Percentiles rank a stretch among this genome's conserved stretches.
These are phyloP conservation scores for Bondarzewia mesenterica DNA, from an alignment of 1,284 basidiomycete species.

Conservation along the genomic window DNA sequence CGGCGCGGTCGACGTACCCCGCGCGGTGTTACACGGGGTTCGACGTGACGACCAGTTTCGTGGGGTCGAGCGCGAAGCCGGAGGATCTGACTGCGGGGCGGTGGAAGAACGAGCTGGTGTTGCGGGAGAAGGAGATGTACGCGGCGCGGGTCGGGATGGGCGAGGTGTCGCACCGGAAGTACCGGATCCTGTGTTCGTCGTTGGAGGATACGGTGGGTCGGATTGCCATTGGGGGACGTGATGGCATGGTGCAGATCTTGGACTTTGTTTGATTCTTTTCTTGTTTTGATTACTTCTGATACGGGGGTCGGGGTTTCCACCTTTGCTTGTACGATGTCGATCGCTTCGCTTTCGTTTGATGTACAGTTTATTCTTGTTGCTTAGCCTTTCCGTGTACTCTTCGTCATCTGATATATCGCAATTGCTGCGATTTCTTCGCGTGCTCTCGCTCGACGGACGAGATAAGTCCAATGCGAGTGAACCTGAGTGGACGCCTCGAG, in stretches of 20 bases:
- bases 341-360: background rate
- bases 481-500: too few species aligned
- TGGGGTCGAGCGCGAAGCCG: background rate
- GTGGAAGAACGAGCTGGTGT: constrained; percentile 12
- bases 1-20: constrained; percentile 19
- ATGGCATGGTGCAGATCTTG: constrained; percentile 26
- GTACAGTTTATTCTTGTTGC: background rate
- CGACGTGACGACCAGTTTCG: constrained; percentile 16
- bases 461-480: too few species aligned
- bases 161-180: constrained; percentile 25
- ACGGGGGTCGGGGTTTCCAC: background rate
- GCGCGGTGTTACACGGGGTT: constrained; percentile 28
- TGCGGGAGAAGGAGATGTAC: constrained; percentile 22
- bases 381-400: too few species aligned
- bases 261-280: constrained; percentile 20
- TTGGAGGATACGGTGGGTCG: constrained; percentile 29
- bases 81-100: background rate
- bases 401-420: too few species aligned
- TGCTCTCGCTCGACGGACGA: too few species aligned
- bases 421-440: too few species aligned
- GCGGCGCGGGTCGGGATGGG: constrained; percentile 25
- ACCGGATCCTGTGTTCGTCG: constrained; percentile 21
- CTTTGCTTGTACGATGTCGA: background rate
- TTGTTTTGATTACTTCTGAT: too few species aligned
- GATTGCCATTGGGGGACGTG: constrained; percentile 26